Evolutionary conservation across 768 basidiomycete genomes (phyloP).

Genomic region (Suillus cothurnatus): DNA sequence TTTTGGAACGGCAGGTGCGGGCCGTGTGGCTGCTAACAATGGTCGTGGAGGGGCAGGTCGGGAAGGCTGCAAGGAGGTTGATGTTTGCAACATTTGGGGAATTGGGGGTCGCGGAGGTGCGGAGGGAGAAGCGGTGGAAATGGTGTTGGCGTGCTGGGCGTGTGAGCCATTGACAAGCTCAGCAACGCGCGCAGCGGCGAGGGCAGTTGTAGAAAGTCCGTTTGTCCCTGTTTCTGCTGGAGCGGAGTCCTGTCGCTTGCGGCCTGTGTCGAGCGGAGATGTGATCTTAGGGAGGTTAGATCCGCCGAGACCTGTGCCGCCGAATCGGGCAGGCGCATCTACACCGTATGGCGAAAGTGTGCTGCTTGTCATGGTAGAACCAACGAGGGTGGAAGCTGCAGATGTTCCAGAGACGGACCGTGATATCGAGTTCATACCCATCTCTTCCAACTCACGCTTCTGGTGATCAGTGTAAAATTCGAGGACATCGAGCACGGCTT

Average conservation of each 20-base stretch:
- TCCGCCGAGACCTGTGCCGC: slow-evolving; percentile 91
- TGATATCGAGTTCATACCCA: slow-evolving; percentile 33
- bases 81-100: slow-evolving; percentile 24
- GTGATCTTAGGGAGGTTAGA: slow-evolving; percentile 46
- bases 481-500: slow-evolving; percentile 95
- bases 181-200: slow-evolving; percentile 60
- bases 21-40: slow-evolving; percentile 53
- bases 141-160: slow-evolving; percentile 40
- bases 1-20: slow-evolving; percentile 54
- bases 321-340: slow-evolving; percentile 76
- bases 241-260: slow-evolving; percentile 51
- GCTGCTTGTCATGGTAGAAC: slow-evolving; percentile 26
- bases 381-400: slow-evolving; percentile 34
- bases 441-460: slow-evolving; percentile 87
- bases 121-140: slow-evolving; percentile 37
- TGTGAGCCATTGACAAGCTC: slow-evolving; percentile 62
- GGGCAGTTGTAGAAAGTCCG: slow-evolving; percentile 43
- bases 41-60: slow-evolving; percentile 75
- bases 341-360: slow-evolving; percentile 36
- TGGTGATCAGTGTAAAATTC: slow-evolving; percentile 99
- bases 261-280: slow-evolving; percentile 35
- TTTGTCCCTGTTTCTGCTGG: slow-evolving; percentile 38
- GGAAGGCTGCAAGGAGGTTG: slow-evolving; percentile 51
- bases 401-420: slow-evolving; percentile 25
- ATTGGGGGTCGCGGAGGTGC: slow-evolving; percentile 29